Base-by-base conservation (phyloP, 2,329 filamentous ascomycete species). In the Sporothrix curviconia region DNA sequence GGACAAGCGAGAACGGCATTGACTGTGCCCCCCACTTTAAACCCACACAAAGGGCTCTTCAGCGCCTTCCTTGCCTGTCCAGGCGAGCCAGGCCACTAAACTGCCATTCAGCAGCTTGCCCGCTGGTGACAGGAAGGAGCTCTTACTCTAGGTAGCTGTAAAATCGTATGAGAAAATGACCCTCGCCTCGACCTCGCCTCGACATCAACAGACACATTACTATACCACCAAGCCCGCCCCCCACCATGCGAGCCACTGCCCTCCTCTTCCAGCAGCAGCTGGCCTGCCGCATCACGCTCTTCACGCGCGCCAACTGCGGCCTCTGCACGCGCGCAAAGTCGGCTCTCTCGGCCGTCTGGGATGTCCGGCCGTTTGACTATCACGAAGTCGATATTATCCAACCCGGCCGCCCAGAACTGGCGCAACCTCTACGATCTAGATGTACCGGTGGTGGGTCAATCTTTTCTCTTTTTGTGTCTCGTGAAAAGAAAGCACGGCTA, bases 381-480 rank as follows among this genome's bases (percentile, higher is more conserved):
- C 75, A 76, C 7, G 86, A 91, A 69, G 76, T 89, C 60, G 79
- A 91, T 67, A 82, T 92, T 50, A 82, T 88, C 72, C 78, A 80
- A 50, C n/a, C 76, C 80, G 0, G 80, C 83, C 25, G 78, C 79
- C 15, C 79, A 82, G 61, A 72, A 75, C 24, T 92, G 89, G 89
- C 84, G 81, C 65, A 78, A 85, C 50, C 66, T 90, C 1, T 92
- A 92, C 67, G 88, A 91, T 58, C 89, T 91, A 68, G 89, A 92
- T 64, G 88, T 89, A 7, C 89, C 89, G 0, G 89, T 92, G 66
- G 88, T 92, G 74, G 66, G 78, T 57, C 5, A 2, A 11, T 2
- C 1, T 40, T 37, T 28, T 2, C 7, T 70, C 34, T 32, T 1
- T 6, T 42, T 4, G 7, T 8, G 14, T 3, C n/a, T 17, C 19